Evolutionary conservation across 2,329 filamentous ascomycete genomes (phyloP), one percentile per base, ranked within the genome.

Genomic region (Phialophora macrospora): DNA sequence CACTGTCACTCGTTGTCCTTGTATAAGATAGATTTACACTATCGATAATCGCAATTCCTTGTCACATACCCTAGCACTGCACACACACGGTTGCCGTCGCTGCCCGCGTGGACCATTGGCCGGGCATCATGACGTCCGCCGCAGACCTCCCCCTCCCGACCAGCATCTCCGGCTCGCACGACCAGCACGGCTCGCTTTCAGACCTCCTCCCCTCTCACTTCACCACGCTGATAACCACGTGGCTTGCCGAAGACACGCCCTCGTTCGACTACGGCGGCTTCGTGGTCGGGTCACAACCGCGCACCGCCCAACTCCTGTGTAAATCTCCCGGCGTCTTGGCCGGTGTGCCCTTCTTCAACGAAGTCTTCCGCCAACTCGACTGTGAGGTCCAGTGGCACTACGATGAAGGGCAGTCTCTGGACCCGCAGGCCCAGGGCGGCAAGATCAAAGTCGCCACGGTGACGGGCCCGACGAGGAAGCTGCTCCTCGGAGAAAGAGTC

Each of bases 231-330:
- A 67, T 72, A 28, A 72, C 70, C 6, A 63, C 86, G 74, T 99
- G 95, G 95, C 89, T 97, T 14, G 91, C 93, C 74, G 95, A 99
- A 80, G 95, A 99, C 81, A 96, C 93, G 2, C 95, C 95, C 4
- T 95, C 92, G 60, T 94, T 97, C 80, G 95, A 99, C 83, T 97
- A 97, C 77, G 95, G 92, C 74, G 95, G 95, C 67, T 99, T 96
- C 78, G 95, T 99, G 6, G 95, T 99, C 26, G 95, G 95, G 69
- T 87, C 90, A 46, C 80, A 80, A 30, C 78, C 81, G 8, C 85
- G 86, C 65, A 86, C 83, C 14, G 89, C 89, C 22, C 90, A 86
- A 4, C 84, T 91, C 46, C 89, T 85, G 79, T 87, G 84, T 67
- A 91, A 91, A 77, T 88, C 86, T n/a, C 76, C 82, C 2, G 95